These are phyloP conservation scores for Calcarisporium arbuscula DNA, from an alignment of 2,329 filamentous ascomycete species.

Conservation along the genomic window DNA sequence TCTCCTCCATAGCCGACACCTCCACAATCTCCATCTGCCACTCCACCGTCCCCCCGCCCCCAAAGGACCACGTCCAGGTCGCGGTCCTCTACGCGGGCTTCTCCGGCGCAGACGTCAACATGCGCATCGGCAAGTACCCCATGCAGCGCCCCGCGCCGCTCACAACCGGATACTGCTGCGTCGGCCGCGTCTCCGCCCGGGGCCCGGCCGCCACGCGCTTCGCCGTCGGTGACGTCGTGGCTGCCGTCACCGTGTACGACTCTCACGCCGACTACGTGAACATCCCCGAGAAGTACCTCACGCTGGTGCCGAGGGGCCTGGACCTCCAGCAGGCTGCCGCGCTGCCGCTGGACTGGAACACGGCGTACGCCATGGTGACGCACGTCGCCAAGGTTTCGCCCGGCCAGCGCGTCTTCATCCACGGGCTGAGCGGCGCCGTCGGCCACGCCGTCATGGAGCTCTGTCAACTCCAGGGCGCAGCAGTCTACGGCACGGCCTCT, in stretches of 20 bases:
- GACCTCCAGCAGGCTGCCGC: conserved; percentile 34
- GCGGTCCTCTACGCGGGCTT: conserved; percentile 41
- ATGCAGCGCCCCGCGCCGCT: conserved; percentile 38
- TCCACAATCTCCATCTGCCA: conserved; percentile 28
- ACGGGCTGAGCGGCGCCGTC: conserved; percentile 44
- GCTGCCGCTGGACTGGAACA: conserved; percentile 39
- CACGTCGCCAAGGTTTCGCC: conserved; percentile 30
- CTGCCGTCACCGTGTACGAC: conserved; percentile 32
- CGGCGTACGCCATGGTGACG: conserved; percentile 31
- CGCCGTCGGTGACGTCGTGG: conserved; percentile 26
- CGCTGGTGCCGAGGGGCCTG: conserved; percentile 33
- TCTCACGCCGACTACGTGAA: conserved; percentile 39
- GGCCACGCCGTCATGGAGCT: conserved; percentile 36
- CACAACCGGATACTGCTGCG: conserved; percentile 42
- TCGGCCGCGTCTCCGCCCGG: conserved; percentile 33
- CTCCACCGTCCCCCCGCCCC: conserved; percentile 29
- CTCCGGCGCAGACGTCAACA: conserved; percentile 41
- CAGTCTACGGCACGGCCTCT: conserved; percentile 43
- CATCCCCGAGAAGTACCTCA: conserved; percentile 37
- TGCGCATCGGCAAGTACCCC: conserved; percentile 42
- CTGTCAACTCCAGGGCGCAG: conserved; percentile 35
- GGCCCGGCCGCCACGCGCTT: conserved; percentile 28
- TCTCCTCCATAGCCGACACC: conserved; percentile 33
- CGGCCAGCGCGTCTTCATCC: conserved; percentile 42
- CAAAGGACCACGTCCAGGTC: conserved; percentile 37